phyloP scores from a whole-genome alignment of 495 filamentous ascomycete genomes.

The Penicillium desertorum region DNA sequence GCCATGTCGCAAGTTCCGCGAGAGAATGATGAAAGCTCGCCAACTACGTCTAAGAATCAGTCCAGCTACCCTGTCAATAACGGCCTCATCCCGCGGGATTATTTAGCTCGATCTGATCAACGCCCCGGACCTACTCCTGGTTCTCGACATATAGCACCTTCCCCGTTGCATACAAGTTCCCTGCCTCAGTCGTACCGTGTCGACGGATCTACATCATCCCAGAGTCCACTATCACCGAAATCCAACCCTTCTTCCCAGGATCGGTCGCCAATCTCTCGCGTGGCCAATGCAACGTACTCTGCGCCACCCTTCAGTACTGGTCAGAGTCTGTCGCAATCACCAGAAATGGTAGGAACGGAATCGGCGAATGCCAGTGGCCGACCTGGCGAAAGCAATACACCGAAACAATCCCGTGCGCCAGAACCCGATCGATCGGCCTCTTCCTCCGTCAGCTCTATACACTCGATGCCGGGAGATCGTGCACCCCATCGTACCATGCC shows the following conservation, averaged over 20 bases:
- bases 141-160: slow-evolving; percentile 36
- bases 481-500: slow-evolving; percentile 52
- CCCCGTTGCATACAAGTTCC: slow-evolving; percentile 39
- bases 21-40: slow-evolving; percentile 30
- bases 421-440: slow-evolving; percentile 37
- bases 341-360: slow-evolving; percentile 20
- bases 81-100: slow-evolving; percentile 36
- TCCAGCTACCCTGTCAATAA: slow-evolving; percentile 22
- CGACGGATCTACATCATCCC: slow-evolving; percentile 29
- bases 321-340: slow-evolving; percentile 19
- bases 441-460: slow-evolving; percentile 35
- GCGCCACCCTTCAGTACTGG: slow-evolving; percentile 28
- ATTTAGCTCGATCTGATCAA: slow-evolving; percentile 34
- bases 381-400: slow-evolving; percentile 21
- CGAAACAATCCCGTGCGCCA: slow-evolving; percentile 28
- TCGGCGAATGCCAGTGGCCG: slow-evolving; percentile 25
- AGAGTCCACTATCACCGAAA: slow-evolving; percentile 34
- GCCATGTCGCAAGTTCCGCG: slow-evolving; percentile 45
- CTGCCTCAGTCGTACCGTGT: slow-evolving; percentile 25
- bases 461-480: slow-evolving; percentile 36
- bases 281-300: slow-evolving; percentile 39
- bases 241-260: slow-evolving; percentile 30
- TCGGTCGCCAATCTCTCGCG: slow-evolving; percentile 24
- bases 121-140: slow-evolving; percentile 28
- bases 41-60: slow-evolving; percentile 20